A percentile compares a stretch with the other conserved stretches of the same genome.
Conservation (phyloP, 2,329 filamentous ascomycete genomes). For the Scedosporium apiospermum region DNA sequence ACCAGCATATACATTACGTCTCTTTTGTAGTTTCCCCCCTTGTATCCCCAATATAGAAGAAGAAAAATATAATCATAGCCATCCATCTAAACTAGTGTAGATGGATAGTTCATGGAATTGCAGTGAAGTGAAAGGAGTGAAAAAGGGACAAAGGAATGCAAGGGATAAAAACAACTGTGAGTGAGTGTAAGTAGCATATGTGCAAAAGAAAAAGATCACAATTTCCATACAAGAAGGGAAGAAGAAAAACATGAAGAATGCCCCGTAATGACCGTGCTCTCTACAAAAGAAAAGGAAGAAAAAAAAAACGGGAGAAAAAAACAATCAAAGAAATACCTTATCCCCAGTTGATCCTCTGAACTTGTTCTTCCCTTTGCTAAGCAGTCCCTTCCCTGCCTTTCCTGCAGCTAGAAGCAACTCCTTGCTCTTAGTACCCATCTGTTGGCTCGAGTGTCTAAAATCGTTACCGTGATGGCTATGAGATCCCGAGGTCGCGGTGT, state of each 20-base stretch:
- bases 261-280: neutral
- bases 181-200: conserved; percentile 13
- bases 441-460: conserved; percentile 46
- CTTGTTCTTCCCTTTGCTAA: conserved; percentile 84
- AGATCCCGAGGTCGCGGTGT: conserved; percentile 7
- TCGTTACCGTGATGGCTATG: conserved; percentile 20
- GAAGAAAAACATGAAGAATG: conserved; percentile 11
- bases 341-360: conserved; percentile 59
- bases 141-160: neutral
- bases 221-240: conserved; percentile 11
- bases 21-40: neutral
- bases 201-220: neutral
- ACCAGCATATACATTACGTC: conserved; percentile 9
- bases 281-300: conserved; percentile 4
- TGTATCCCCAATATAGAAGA: neutral
- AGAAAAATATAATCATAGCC: neutral
- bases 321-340: conserved; percentile 72
- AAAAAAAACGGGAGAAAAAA: conserved; percentile 6
- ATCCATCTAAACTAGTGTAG: neutral
- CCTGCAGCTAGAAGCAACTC: conserved; percentile 80
- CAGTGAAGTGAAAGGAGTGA: neutral
- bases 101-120: neutral
- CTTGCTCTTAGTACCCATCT: conserved; percentile 77
- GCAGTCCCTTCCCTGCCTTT: conserved; percentile 80
- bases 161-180: conserved; percentile 8